A percentile compares a stretch with the other conserved stretches of the same genome.
Evolutionary conservation across 2,329 filamentous ascomycete species (phyloP).

Genomic region (Didymosphaeria variabile): DNA sequence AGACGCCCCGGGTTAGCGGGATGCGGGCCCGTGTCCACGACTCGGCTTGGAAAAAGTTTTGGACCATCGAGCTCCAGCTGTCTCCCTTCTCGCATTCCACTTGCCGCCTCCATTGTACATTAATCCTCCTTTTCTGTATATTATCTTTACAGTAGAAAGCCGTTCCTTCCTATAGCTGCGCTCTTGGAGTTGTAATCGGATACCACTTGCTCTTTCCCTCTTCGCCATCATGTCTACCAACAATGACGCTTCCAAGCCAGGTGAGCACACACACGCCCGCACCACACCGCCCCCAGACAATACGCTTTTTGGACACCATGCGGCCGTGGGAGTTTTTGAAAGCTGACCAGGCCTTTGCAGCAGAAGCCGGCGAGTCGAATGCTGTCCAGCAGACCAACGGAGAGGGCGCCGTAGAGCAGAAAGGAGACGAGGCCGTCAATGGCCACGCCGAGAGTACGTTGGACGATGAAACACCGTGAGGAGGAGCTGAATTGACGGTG

Average conservation of each 20-base stretch:
- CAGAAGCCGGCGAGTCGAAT: conserved; percentile 40
- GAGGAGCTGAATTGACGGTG: conserved; percentile 16
- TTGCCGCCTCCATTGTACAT: conserved; percentile 39
- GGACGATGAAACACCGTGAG: neutral
- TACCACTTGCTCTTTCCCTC: conserved; percentile 14
- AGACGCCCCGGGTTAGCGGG: conserved; percentile 24
- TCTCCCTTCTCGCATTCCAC: conserved; percentile 17
- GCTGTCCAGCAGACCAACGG: conserved; percentile 35
- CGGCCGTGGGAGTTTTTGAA: conserved; percentile 20
- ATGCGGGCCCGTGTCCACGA: conserved; percentile 23
- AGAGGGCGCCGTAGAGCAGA: conserved; percentile 28
- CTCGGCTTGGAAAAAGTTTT: conserved; percentile 39
- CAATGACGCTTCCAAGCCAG: conserved; percentile 50
- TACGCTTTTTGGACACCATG: conserved; percentile 2
- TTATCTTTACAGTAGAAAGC: conserved; percentile 28
- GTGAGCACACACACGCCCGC: conserved; percentile 38
- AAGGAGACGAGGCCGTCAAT: conserved; percentile 38
- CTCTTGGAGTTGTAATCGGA: conserved; percentile 27
- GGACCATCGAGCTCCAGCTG: conserved; percentile 17
- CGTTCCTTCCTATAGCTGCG: conserved; percentile 37
- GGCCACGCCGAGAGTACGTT: conserved; percentile 45
- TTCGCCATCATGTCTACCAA: conserved; percentile 43
- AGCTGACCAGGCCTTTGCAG: conserved; percentile 28
- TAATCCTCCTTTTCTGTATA: conserved; percentile 46
- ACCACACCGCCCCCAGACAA: conserved; percentile 20